phyloP scores from a whole-genome alignment of 31 red algal species.

The Asparagopsis taxiformis region DNA sequence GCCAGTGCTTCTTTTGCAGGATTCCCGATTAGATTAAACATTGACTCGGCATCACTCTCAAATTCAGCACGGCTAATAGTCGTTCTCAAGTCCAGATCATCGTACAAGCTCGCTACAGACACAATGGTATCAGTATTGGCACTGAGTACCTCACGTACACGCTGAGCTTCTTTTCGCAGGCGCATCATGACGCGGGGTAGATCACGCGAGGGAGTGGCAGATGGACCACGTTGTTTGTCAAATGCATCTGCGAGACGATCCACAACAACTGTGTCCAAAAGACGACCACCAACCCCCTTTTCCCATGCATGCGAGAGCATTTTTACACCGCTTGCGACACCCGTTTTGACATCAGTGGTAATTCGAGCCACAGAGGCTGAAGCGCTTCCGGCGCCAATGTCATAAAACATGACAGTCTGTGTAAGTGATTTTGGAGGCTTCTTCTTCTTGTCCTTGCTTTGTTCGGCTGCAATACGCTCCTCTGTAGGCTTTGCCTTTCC shows the following conservation, averaged over 20 bases:
- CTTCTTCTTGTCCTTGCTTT: conserved; percentile 69
- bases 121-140: conserved; percentile 87
- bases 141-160: conserved; percentile 82
- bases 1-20: conserved; percentile 52
- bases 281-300: conserved; percentile 53
- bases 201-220: conserved; percentile 25
- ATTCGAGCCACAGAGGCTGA: conserved; percentile 75
- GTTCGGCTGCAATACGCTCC: conserved; percentile 28
- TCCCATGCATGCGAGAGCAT: conserved; percentile 84
- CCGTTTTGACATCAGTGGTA: conserved; percentile 65
- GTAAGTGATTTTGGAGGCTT: conserved; percentile 42
- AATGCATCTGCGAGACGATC: conserved; percentile 60
- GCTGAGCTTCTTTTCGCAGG: conserved; percentile 77
- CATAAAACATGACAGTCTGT: conserved; percentile 84
- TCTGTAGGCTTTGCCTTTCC: conserved; percentile 69
- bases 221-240: conserved; percentile 49
- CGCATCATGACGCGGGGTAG: conserved; percentile 75
- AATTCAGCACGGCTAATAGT: conserved; percentile 71
- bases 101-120: conserved; percentile 61
- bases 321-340: conserved; percentile 52
- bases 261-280: conserved; percentile 68
- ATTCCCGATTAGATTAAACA: conserved; percentile 41
- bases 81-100: conserved; percentile 67
- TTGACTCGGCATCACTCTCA: conserved; percentile 36
- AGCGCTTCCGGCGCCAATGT: conserved; percentile 76